These are phyloP conservation scores for Calycina herbarum DNA, from an alignment of 2,329 filamentous ascomycete species.

Conservation along the genomic window DNA sequence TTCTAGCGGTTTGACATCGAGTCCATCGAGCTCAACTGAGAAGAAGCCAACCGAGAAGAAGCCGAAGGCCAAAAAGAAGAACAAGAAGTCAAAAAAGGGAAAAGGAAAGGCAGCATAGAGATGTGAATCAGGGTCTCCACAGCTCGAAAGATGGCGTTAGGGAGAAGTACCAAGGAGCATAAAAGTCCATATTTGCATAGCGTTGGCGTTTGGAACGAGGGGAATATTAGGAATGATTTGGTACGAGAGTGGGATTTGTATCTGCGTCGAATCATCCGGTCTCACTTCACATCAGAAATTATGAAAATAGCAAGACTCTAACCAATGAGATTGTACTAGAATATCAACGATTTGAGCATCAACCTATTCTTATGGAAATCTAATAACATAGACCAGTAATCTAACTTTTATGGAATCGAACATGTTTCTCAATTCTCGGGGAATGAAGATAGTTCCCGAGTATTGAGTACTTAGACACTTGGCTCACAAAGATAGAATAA, in stretches of 20 bases:
- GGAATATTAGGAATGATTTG: neutral
- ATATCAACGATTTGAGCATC: no score
- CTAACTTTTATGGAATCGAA: no score
- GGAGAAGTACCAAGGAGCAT: neutral
- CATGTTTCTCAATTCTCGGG: no score
- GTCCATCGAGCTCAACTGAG: slow-evolving; percentile 19
- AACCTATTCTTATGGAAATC: no score
- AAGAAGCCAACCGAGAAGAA: slow-evolving; percentile 6
- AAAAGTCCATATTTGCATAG: slow-evolving; percentile 9
- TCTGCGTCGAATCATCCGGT: neutral
- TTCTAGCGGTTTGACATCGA: slow-evolving; percentile 16
- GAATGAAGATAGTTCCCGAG: no score
- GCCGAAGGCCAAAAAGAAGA: slow-evolving; percentile 12
- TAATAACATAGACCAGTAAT: no score
- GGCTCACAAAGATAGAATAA: neutral
- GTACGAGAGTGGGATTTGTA: neutral
- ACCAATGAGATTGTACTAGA: neutral
- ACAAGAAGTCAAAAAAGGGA: slow-evolving; percentile 14
- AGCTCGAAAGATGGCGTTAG: neutral
- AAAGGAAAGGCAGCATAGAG: slow-evolving; percentile 12
- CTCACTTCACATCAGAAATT: neutral
- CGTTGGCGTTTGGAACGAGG: slow-evolving; percentile 9
- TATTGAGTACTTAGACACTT: neutral
- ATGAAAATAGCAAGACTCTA: neutral
- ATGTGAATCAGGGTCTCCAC: neutral